Evolutionary conservation across 225 moss, liverwort and hornwort species (phyloP), one percentile per base, ranked within the genome.

Genomic region (Antitrichia curtipendula): DNA sequence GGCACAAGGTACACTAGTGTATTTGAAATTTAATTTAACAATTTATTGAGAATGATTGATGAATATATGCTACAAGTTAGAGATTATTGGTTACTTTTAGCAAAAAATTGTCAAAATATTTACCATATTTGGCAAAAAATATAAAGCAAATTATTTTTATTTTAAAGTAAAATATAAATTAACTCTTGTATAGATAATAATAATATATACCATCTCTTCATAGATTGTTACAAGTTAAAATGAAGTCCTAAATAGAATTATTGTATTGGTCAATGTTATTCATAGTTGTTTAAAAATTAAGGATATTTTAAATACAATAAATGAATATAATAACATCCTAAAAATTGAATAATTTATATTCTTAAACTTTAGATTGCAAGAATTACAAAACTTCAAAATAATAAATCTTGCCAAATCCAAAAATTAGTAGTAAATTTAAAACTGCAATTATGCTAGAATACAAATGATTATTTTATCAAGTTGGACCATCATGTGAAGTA

Each of bases 111-210:
- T 27, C 24, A 23, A 36, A n/a, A n/a, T n/a, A n/a, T n/a, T n/a
- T n/a, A n/a, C n/a, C 5, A 13, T 34, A 0, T 13, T 31, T 50
- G 32, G 8, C 1, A 34, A 20, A 0, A 21, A 13, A 20, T 8
- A 45, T 18, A 29, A 75, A 75, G 4, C 32, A 32, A 12, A 50
- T 20, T 1, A 65, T 9, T 0, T 2, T 31, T 23, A 8, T 34
- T 53, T 36, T 34, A 52, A 36, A 40, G 3, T 36, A 23, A 76
- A 76, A 24, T 36, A 34, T 9, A 36, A 36, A 52, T 52, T 5
- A 14, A 36, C 1, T 53, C 9, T 53, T 21, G 3, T 23, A 16
- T 13, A 47, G 9, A 32, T n/a, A n/a, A n/a, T n/a, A n/a, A n/a
- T n/a, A n/a, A n/a, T n/a, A n/a, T n/a, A n/a, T n/a, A n/a, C n/a